phyloP scores from a whole-genome alignment of 2,329 filamentous ascomycete species.

The Clarireedia sp. region DNA sequence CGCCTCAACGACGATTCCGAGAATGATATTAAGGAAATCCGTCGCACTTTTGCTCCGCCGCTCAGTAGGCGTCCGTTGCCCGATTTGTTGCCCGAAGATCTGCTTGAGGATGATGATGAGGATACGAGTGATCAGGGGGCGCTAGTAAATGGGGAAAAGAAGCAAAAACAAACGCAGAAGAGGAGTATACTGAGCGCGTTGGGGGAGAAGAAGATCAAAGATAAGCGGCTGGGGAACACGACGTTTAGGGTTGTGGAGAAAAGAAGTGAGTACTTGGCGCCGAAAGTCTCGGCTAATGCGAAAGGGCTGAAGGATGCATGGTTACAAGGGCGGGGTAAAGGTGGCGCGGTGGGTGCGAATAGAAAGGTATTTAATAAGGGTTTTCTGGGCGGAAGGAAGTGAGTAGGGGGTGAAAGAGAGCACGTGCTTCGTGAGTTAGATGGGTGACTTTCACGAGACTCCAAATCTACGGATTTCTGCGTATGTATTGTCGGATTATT shows the following conservation, averaged over 20 bases:
- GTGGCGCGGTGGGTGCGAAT: conserved; percentile 13
- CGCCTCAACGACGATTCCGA: neutral
- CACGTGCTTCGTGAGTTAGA: no score
- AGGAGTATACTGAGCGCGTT: conserved; percentile 24
- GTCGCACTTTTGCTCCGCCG: neutral
- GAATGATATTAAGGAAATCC: conserved; percentile 2
- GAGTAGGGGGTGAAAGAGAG: neutral
- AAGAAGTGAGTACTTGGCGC: conserved; percentile 19
- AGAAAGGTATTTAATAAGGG: conserved; percentile 21
- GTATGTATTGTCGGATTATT: no score
- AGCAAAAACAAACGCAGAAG: conserved; percentile 8
- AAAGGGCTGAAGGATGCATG: conserved; percentile 24
- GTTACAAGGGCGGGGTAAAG: conserved; percentile 20
- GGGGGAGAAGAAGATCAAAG: conserved; percentile 24
- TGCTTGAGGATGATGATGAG: conserved; percentile 22
- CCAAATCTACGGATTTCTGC: no score
- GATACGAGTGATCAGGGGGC: conserved; percentile 5
- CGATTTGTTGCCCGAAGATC: conserved; percentile 25
- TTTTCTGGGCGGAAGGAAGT: conserved; percentile 21
- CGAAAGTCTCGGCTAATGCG: conserved; percentile 21
- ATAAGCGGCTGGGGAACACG: conserved; percentile 23
- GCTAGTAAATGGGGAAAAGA: no score
- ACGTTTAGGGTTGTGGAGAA: conserved; percentile 24
- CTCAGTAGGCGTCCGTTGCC: conserved; percentile 16
- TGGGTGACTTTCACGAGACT: no score